These are phyloP conservation scores for Teratosphaeriaceae sp. DNA, from an alignment of 2,329 filamentous ascomycete species.

Conservation along the genomic window DNA sequence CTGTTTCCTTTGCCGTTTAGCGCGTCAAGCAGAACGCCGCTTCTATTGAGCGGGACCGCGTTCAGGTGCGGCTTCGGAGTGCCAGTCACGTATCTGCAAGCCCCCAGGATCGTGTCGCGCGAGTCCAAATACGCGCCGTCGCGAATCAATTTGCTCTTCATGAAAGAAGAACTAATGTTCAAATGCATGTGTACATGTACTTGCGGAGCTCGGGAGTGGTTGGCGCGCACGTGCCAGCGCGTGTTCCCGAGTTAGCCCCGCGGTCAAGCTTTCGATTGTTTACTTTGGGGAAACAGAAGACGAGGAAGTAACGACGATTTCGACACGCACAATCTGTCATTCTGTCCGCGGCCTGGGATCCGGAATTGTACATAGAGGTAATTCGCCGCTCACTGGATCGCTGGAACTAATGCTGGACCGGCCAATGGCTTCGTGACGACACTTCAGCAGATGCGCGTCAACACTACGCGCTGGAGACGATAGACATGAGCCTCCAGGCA, in stretches of 20 bases:
- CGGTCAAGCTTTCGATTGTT: slow-evolving; percentile 2
- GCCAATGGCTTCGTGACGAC: slow-evolving; percentile 5
- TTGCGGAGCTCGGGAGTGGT: background rate
- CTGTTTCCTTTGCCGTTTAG: background rate
- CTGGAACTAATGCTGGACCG: background rate
- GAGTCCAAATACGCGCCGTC: no score
- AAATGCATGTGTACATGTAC: no score
- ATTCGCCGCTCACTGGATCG: background rate
- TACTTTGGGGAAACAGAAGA: background rate
- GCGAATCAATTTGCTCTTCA: no score
- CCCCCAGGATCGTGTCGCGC: no score
- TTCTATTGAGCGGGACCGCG: no score
- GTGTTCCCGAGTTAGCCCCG: no score
- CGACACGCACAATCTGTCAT: background rate
- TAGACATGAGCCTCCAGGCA: slow-evolving; percentile 48
- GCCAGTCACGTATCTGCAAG: no score
- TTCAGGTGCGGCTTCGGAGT: no score
- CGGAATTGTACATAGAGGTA: slow-evolving; percentile 4
- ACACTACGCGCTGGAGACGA: slow-evolving; percentile 10
- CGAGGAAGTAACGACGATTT: slow-evolving; percentile 3
- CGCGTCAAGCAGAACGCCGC: no score
- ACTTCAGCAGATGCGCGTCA: slow-evolving; percentile 7
- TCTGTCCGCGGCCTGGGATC: background rate
- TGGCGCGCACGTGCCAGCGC: background rate
- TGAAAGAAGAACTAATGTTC: no score